Evolutionary conservation across 2,329 filamentous ascomycete genomes (phyloP).

Genomic region (Sclerotinia sclerotiorum): DNA sequence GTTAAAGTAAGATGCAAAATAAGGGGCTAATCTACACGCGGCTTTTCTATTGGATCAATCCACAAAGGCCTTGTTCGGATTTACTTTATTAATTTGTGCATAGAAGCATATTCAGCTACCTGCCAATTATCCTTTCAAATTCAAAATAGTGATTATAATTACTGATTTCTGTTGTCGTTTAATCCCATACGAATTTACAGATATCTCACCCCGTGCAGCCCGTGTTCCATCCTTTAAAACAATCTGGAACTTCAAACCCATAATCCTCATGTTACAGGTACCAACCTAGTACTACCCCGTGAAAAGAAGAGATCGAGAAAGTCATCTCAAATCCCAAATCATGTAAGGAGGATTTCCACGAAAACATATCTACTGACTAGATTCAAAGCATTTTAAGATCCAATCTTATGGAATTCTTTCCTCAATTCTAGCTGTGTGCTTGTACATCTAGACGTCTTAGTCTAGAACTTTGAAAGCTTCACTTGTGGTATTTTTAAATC

Average conservation of each 20-base stretch:
- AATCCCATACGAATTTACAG: not conserved
- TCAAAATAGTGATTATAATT: not conserved
- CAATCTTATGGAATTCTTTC: not conserved
- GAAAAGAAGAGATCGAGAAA: not conserved
- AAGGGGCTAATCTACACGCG: not conserved
- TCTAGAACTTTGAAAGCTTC: constrained; percentile 10
- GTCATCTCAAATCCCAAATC: not conserved
- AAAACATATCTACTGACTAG: not conserved
- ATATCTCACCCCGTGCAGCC: not conserved
- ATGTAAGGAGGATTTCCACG: not conserved
- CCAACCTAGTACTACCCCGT: not conserved
- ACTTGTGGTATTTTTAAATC: not conserved
- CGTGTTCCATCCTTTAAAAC: not conserved
- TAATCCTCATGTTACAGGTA: not conserved
- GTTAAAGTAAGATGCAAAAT: not conserved
- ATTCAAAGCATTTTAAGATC: not conserved
- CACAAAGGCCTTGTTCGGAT: not conserved
- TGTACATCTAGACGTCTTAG: constrained; percentile 11
- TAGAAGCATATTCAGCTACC: not conserved
- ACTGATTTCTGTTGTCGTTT: too few relatives aligned
- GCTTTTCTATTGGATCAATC: constrained; percentile 2
- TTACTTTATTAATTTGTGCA: not conserved
- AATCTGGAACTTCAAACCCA: not conserved
- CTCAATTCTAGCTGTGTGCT: not conserved
- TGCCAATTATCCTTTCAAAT: not conserved